A percentile compares a stretch with the other conserved stretches of the same genome.
Conservation (phyloP, 2,329 filamentous ascomycete species). For the Myriosclerotinia duriaeana region DNA sequence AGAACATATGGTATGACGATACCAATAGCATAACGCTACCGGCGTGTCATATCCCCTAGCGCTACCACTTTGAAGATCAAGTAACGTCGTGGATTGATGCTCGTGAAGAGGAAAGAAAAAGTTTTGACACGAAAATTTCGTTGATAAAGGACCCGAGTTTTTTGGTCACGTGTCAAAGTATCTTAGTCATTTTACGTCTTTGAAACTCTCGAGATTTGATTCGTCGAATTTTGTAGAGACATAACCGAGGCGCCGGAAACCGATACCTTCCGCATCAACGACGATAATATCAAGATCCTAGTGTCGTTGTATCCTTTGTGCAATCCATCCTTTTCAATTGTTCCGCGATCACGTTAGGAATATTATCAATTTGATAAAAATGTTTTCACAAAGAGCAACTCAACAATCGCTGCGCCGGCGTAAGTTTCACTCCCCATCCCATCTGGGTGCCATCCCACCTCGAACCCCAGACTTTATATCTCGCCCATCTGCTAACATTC, state of each 20-base stretch:
- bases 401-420: conserved; percentile 47
- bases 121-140: conserved; percentile 27
- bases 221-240: conserved; percentile 18
- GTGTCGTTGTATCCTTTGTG: conserved; percentile 14
- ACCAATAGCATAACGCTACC: conserved; percentile 40
- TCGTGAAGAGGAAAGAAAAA: conserved; percentile 34
- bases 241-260: conserved; percentile 30
- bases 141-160: conserved; percentile 19
- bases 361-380: conserved; percentile 37
- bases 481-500: conserved; percentile 13
- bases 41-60: conserved; percentile 33
- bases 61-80: conserved; percentile 36
- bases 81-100: conserved; percentile 40
- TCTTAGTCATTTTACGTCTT: conserved; percentile 22
- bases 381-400: conserved; percentile 47
- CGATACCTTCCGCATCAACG: conserved; percentile 33
- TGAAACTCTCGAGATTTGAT: conserved; percentile 28
- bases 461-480: conserved; percentile 22
- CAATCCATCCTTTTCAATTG: conserved; percentile 15
- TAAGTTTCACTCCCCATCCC: conserved; percentile 34
- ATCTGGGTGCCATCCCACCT: conserved; percentile 23
- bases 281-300: conserved; percentile 31
- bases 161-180: conserved; percentile 10
- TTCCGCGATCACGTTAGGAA: conserved; percentile 13
- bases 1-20: conserved; percentile 38